These are phyloP conservation scores for Nannochloropsis oceanica DNA, from an alignment of 108 stramenopile species.

Conservation along the genomic window DNA sequence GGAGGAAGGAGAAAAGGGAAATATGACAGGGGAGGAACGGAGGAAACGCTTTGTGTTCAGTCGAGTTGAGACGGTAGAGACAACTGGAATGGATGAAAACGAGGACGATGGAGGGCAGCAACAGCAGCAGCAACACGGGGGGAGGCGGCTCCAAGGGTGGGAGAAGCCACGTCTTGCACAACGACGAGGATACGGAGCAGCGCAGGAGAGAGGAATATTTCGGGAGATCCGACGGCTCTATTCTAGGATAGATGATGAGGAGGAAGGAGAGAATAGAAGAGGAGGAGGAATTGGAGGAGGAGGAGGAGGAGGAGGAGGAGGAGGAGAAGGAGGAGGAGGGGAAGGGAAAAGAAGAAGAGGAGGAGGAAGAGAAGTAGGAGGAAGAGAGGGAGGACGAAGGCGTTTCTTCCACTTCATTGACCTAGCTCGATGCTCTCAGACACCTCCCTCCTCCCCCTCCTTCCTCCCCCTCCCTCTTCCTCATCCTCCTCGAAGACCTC, in stretches of 20 bases:
- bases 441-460: background rate
- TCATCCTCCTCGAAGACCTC: background rate
- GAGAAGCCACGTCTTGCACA: background rate
- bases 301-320: background rate
- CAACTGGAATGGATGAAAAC: background rate
- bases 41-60: background rate
- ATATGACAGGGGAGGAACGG: background rate
- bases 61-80: background rate
- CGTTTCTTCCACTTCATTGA: background rate
- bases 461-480: background rate
- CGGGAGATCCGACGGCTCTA: too few relatives aligned
- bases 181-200: background rate
- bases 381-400: background rate
- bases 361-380: background rate
- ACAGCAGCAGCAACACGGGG: background rate
- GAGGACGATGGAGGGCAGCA: background rate
- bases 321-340: background rate
- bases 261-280: background rate
- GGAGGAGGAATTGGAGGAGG: background rate
- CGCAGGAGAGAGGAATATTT: background rate
- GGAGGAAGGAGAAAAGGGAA: background rate
- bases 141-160: too few relatives aligned
- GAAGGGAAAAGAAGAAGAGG: background rate
- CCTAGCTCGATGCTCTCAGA: background rate
- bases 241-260: background rate